Percentiles rank a stretch among this genome's conserved stretches.
Evolutionary conservation across 2,329 filamentous ascomycete genomes (phyloP).

Genomic region (Pseudocercospora fijiensis): DNA sequence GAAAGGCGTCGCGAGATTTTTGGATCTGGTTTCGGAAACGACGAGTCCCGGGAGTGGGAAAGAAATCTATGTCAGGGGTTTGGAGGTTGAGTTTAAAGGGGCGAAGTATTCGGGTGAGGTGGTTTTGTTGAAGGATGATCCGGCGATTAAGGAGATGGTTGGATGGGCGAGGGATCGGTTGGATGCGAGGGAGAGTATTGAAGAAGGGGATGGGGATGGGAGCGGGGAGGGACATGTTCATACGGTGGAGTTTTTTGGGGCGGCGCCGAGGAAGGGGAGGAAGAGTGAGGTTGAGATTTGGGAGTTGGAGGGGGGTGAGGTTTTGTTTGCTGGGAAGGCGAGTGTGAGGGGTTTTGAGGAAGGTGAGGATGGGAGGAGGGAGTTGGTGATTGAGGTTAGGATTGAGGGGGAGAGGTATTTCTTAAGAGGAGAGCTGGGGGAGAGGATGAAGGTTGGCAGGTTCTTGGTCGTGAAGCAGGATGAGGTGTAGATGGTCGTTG

Average conservation of each 20-base stretch:
- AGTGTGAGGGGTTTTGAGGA: background rate
- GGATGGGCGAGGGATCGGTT: background rate
- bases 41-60: background rate
- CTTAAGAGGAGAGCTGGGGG: background rate
- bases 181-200: slow-evolving; percentile 2
- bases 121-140: background rate
- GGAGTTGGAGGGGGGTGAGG: background rate
- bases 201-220: background rate
- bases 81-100: background rate
- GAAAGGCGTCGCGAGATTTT: background rate
- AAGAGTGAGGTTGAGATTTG: background rate
- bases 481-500: background rate
- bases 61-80: background rate
- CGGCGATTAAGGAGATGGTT: background rate
- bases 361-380: background rate
- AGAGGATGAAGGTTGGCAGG: background rate
- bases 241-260: background rate
- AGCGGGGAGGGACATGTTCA: background rate
- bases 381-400: background rate
- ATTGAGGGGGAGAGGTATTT: background rate
- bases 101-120: background rate
- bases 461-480: background rate
- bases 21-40: background rate
- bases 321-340: background rate
- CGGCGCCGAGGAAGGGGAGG: background rate